phyloP scores from a whole-genome alignment of 2,329 filamentous ascomycete genomes.

The Colletotrichum paranaense region DNA sequence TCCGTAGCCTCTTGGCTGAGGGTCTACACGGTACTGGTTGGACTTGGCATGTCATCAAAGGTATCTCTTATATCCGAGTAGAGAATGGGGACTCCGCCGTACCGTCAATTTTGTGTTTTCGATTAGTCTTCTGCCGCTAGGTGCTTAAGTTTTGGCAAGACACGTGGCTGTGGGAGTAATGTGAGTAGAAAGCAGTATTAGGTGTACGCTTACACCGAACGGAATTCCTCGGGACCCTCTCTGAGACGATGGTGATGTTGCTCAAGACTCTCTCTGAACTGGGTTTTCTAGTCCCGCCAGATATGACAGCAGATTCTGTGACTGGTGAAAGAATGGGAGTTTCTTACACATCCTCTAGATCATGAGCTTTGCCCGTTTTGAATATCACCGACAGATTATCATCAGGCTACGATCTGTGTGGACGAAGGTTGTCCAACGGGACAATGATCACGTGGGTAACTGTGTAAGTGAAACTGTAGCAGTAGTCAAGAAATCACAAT shows the following conservation, averaged over 20 bases:
- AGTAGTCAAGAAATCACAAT: too few relatives aligned
- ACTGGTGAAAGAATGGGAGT: too few relatives aligned
- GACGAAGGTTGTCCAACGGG: too few relatives aligned
- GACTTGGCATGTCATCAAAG: constrained; percentile 28
- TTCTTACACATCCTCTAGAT: too few relatives aligned
- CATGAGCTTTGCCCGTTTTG: too few relatives aligned
- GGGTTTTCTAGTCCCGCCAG: too few relatives aligned
- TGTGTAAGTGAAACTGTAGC: not conserved
- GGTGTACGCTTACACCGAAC: not conserved
- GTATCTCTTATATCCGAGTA: constrained; percentile 10
- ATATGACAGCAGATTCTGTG: too few relatives aligned
- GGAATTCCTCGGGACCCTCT: not conserved
- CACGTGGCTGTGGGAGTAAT: not conserved
- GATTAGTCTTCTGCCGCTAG: not conserved
- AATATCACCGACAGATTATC: too few relatives aligned
- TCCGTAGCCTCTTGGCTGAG: not conserved
- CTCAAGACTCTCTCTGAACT: too few relatives aligned
- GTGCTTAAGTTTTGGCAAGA: too few relatives aligned
- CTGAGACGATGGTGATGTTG: too few relatives aligned
- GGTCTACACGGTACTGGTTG: not conserved
- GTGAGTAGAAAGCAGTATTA: not conserved
- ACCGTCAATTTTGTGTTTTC: not conserved
- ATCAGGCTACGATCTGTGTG: too few relatives aligned
- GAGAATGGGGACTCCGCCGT: not conserved
- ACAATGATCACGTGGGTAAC: not conserved